Base-by-base conservation (phyloP, 1,284 basidiomycete species). In the Fomitopsis palustris region DNA sequence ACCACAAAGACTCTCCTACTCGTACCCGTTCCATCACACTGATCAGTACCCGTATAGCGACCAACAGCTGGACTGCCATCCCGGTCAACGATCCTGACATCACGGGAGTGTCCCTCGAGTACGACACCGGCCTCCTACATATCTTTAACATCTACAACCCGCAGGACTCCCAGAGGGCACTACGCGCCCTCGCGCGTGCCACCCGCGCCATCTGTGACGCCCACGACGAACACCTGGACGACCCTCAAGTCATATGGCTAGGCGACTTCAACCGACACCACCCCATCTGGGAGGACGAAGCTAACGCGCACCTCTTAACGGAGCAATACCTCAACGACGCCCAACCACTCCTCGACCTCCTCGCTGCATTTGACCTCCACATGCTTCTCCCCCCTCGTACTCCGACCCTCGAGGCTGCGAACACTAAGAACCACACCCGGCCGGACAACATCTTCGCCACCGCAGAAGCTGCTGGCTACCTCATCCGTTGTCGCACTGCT, bases 271-370 rank as follows among this genome's bases (percentile, higher is more conserved):
- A 35, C 35, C 35, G 35, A 8, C 81, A 84, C 63, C 78, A 83
- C 67, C 77, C 75, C 0, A 27, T 74, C 0, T 84, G 80, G 81
- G 78, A 81, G 4, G 71, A 75, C 4, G 56, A 62, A 0, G 25
- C 59, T 0, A 80, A 83, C 59, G 5, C 54, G 0, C 76, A 76
- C 27, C 72, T 33, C 31, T 74, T 80, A 59, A 75, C 69, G 1
- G 29, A 45, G 0, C 17, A 17, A 8, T 56, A 59, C n/a, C 57
- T 69, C 1, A 43, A 59, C 0, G 49, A 43, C 0, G 70, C 71
- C 0, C 62, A 71, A 35, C 31, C 54, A 0, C 65, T 77, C 0
- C 38, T 75, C 14, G 54, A 66, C 39, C n/a, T 67, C 0, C 6
- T 71, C 5, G 53, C 61, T 0, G 56, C 54, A 0, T 63, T 65